Base-by-base conservation (phyloP, 306 rosid species). In the Prunus salicina region DNA sequence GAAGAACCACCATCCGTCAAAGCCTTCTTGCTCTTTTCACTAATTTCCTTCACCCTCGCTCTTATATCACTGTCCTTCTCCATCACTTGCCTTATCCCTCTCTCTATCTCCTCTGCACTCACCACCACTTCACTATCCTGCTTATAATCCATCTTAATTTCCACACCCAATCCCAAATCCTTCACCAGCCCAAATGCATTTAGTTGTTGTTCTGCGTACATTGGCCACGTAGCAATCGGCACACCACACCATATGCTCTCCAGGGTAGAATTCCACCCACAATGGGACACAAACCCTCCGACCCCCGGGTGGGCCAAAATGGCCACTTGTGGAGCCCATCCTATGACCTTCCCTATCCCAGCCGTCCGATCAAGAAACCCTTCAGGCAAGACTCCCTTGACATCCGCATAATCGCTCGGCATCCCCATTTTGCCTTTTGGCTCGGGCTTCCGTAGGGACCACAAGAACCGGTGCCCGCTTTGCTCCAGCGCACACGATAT, bases 71-170 rank as follows among this genome's bases (percentile, higher is more conserved):
- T 63, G 12, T 86, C 85, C 0, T 27, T 32, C 25, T 79, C 84
- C 80, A 90, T 47, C 72, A 86, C 16, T 13, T 15, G 6, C 71
- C 82, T 81, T 46, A 90, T 69, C 7, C 85, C 90, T 7, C 30
- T 75, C 46, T 81, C 87, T 2, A 90, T 79, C 51, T 28, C 77
- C 9, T 79, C 74, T 0, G 89, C 81, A 18, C 25, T 66, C 67
- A 87, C 61, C 6, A 80, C 24, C 2, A 2, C 1, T 14, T 43
- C 32, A 0, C 45, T 24, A 9, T n/a, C 72, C 22, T 7, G 19
- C 16, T 56, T 73, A 9, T 6, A 79, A 55, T 73, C 75, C 5
- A 81, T 19, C n/a, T 66, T 65, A 24, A 79, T 15, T 34, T 72
- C 78, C 14, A 79, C 73, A 0, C 68, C 82, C 20, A 79, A 55